Evolutionary conservation across 345 rosid genomes (phyloP).

Genomic region (Gossypium herbaceum): DNA sequence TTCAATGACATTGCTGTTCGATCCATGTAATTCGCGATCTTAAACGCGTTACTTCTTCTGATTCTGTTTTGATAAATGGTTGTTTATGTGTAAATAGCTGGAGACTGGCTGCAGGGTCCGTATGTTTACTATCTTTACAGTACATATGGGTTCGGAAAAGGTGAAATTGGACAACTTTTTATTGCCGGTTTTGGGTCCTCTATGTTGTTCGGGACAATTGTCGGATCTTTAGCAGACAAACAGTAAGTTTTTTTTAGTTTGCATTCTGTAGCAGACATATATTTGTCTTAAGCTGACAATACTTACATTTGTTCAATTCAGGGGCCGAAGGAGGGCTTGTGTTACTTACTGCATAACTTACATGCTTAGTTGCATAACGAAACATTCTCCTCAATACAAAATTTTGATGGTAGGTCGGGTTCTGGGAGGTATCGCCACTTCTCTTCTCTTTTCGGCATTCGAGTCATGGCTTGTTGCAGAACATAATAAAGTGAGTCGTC

Average conservation of each 20-base stretch:
- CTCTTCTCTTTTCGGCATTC: conserved; percentile 81
- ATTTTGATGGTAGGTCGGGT: conserved; percentile 90
- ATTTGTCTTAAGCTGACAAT: background rate
- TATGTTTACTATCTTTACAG: conserved; percentile 89
- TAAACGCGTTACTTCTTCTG: background rate
- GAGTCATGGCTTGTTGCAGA: conserved; percentile 99
- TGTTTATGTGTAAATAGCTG: conserved; percentile 54
- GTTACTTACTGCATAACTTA: conserved; percentile 82
- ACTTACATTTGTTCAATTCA: conserved; percentile 26
- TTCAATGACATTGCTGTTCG: background rate
- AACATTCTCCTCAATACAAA: conserved; percentile 89
- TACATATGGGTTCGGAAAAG: conserved; percentile 74
- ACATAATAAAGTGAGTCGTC: conserved; percentile 68
- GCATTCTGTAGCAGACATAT: conserved; percentile 3
- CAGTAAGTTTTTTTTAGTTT: conserved; percentile 47
- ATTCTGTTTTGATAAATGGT: conserved; percentile 5
- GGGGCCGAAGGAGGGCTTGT: conserved; percentile 95
- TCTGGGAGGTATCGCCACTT: conserved; percentile 94
- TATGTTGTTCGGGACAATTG: conserved; percentile 92
- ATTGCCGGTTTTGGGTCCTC: conserved; percentile 99
- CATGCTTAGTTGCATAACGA: conserved; percentile 83
- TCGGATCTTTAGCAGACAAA: conserved; percentile 94
- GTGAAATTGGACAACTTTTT: conserved; percentile 91
- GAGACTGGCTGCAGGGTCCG: conserved; percentile 99
- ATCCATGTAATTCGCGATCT: background rate